Conservation (phyloP, 2,329 filamentous ascomycete genomes). For the Talaromyces funiculosus region DNA sequence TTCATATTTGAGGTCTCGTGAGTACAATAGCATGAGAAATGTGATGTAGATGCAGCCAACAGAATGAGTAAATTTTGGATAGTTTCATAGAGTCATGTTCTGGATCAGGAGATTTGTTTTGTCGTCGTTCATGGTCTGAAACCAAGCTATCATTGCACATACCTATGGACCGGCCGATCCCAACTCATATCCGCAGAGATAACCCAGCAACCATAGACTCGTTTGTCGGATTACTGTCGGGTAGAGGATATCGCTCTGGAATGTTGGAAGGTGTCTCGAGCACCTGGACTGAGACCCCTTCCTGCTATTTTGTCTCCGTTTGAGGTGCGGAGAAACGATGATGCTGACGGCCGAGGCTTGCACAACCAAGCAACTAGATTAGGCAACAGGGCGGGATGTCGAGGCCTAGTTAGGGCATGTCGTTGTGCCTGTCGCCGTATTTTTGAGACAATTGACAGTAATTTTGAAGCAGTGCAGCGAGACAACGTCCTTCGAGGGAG, state of each 20-base stretch:
- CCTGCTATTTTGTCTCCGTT: background rate
- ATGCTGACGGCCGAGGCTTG: slow-evolving; percentile 3
- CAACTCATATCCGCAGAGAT: slow-evolving; percentile 42
- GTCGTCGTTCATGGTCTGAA: background rate
- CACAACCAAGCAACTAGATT: slow-evolving; percentile 23
- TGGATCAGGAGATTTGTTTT: background rate
- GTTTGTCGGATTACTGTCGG: slow-evolving; percentile 29
- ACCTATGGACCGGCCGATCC: slow-evolving; percentile 44
- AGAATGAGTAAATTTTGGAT: too few relatives aligned
- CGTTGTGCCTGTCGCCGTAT: background rate
- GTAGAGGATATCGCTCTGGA: slow-evolving; percentile 19
- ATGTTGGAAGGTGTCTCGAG: slow-evolving; percentile 24
- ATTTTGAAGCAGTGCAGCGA: background rate
- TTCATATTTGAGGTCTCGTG: slow-evolving; percentile 16
- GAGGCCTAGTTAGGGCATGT: slow-evolving; percentile 13
- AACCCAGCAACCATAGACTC: slow-evolving; percentile 35
- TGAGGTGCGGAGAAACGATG: slow-evolving; percentile 16
- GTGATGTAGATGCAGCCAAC: background rate
- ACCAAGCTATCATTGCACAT: slow-evolving; percentile 20
- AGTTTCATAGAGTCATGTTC: too few relatives aligned
- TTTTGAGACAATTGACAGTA: background rate
- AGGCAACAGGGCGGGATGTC: slow-evolving; percentile 15
- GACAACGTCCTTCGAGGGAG: background rate
- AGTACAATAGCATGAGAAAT: background rate
- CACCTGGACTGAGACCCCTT: slow-evolving; percentile 14